Evolutionary conservation across 306 rosid species (phyloP), one percentile per base, ranked within the genome.

Genomic region (Gynostemma pentaphyllum): DNA sequence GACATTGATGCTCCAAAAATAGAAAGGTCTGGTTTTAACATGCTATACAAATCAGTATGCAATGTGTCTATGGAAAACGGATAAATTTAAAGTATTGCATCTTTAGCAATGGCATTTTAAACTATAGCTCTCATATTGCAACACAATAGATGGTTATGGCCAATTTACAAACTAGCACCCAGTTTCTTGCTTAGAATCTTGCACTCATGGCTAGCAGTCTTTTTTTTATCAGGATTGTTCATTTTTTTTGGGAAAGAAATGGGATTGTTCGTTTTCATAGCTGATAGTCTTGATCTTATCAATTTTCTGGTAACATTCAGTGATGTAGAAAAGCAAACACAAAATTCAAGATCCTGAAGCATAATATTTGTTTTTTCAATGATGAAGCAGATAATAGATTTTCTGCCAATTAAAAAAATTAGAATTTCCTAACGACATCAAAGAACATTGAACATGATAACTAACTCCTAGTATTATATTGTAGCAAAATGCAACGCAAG

Each of bases 1-100:
- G 96, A 96, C 98, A 92, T 88, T 70, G 98, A 92, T 64, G 94
- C 96, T 71, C 98, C 98, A 74, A 92, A 92, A 69, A 88, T 75
- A 22, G 96, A 83, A 72, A 92, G 86, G 54, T 84, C 98, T 92
- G 88, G 63, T 79, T 75, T 70, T 27, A 48, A 52, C 49, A 79
- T 62, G 48, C 16, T 36, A 68, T 32, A 69, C 50, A 72, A 53
- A 39, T 76, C 61, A 70, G 27, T 42, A 34, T 16, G 22, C 5
- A 32, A 64, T 9, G 22, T 44, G 54, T 62, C 44, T 49, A 60
- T 66, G 47, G 57, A 67, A 27, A 49, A 63, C 41, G n/a, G 67
- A 7, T 21, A 69, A 49, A 45, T 47, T 7, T 15, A 41, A n/a
- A 1, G 27, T 23, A 26, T 15, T 28, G 29, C 21, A 23, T 15